phyloP scores from a whole-genome alignment of 129 eudicot genomes.

The Calendula officinalis region DNA sequence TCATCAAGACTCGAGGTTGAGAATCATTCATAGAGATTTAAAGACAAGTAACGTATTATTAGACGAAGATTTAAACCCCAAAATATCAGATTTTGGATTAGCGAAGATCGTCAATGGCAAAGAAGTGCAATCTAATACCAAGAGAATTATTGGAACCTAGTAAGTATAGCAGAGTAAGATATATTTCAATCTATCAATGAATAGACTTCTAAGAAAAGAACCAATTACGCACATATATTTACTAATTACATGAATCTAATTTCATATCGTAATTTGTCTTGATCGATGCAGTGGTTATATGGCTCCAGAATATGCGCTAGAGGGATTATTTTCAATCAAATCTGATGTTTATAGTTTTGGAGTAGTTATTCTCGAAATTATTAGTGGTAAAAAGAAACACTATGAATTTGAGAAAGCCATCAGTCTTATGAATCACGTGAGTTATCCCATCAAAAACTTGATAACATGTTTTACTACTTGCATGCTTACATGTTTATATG shows the following conservation, averaged over 20 bases:
- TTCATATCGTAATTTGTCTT: too few relatives aligned
- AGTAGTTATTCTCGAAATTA: conserved; percentile 25
- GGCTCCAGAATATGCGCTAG: conserved; percentile 35
- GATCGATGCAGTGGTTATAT: conserved; percentile 30
- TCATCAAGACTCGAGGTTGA: conserved; percentile 40
- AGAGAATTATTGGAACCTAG: conserved; percentile 35
- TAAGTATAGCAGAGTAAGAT: conserved; percentile 7
- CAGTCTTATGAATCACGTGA: conserved; percentile 34
- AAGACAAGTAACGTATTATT: conserved; percentile 31
- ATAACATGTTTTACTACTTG: too few relatives aligned
- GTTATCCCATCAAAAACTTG: background rate
- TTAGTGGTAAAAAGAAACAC: conserved; percentile 36
- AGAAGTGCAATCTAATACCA: conserved; percentile 24
- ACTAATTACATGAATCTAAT: background rate
- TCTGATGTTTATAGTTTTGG: conserved; percentile 39
- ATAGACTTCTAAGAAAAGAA: background rate
- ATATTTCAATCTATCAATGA: background rate
- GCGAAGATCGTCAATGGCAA: conserved; percentile 25
- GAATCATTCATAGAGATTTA: conserved; percentile 37
- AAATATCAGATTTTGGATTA: conserved; percentile 36
- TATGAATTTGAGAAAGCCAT: conserved; percentile 9
- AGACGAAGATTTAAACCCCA: conserved; percentile 29
- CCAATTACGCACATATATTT: background rate
- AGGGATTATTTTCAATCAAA: conserved; percentile 20
- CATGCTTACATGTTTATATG: too few relatives aligned